Percentiles rank a stretch among this genome's conserved stretches.
These are phyloP conservation scores for Cyberlindnera bimundalis DNA, from an alignment of 805 yeast genomes.

Conservation along the genomic window DNA sequence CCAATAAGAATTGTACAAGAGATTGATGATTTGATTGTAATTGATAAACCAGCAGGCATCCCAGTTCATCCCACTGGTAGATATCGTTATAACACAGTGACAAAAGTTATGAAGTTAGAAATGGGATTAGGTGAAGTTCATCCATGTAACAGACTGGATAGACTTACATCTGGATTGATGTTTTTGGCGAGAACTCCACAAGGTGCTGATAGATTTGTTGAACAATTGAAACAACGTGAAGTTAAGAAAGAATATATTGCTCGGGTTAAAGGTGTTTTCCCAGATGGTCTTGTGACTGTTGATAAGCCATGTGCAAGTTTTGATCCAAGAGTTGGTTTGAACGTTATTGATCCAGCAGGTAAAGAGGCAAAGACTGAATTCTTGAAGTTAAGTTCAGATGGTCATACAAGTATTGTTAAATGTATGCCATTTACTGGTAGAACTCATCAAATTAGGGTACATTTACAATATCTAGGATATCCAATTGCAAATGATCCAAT, in stretches of 20 bases:
- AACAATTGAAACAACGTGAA: constrained; percentile 45
- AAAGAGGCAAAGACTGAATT: constrained; percentile 77
- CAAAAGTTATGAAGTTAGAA: constrained; percentile 74
- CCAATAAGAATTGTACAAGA: constrained; percentile 42
- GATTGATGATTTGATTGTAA: constrained; percentile 71
- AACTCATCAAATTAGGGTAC: constrained; percentile 94
- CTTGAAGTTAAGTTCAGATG: constrained; percentile 25
- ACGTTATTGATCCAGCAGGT: constrained; percentile 45
- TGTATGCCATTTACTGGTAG: constrained; percentile 91
- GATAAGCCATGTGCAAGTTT: constrained; percentile 67
- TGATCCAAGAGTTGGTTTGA: constrained; percentile 63
- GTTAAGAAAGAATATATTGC: constrained; percentile 78
- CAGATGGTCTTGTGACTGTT: constrained; percentile 51
- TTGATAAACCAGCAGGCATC: constrained; percentile 91
- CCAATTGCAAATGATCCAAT: constrained; percentile 94
- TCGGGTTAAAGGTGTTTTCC: constrained; percentile 83
- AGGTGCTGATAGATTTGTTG: constrained; percentile 74
- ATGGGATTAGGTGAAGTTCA: constrained; percentile 57
- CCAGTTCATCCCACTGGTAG: constrained; percentile 97
- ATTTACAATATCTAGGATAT: constrained; percentile 80
- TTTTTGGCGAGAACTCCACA: constrained; percentile 34
- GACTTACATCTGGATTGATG: constrained; percentile 94
- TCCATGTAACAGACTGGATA: constrained; percentile 85
- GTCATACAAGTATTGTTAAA: constrained; percentile 59
- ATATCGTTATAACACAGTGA: constrained; percentile 69